Evolutionary conservation across 805 yeast species (phyloP), one percentile per base, ranked within the genome.

Genomic region (Kuraishia borneana): DNA sequence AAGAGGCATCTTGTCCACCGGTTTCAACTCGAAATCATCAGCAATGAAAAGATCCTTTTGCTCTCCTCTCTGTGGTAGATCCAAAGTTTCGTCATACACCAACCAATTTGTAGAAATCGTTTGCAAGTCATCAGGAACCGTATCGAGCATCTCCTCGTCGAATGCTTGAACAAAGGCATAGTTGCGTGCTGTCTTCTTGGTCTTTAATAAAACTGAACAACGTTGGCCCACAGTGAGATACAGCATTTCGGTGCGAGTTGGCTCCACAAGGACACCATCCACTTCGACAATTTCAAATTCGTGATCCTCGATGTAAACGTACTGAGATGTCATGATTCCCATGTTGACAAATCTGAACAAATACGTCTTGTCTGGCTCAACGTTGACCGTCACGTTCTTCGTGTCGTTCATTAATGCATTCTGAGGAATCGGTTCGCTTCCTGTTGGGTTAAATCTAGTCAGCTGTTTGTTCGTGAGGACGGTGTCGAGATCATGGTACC

Each of bases 361-460:
- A 56, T 92, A 92, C 13, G 96, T 88, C 26, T 75, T 85, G 60
- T 76, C 75, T 6, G 97, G 95, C 61, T 83, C 51, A 36, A 89
- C 94, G 6, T 60, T 43, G 81, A 85, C 75, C n/a, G 88, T 72
- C 50, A 70, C 63, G 57, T 82, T 80, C 49, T 66, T 70, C 9
- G 95, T 78, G 52, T 87, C 85, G 61, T 89, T 89, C 56, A 87
- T 65, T 47, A 92, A 68, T 45, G 82, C 58, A 53, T 70, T 65
- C 44, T 83, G 81, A 6, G 98, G 98, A 45, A 92, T 77, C 34
- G 98, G 98, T 62, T 92, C 98, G 30, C 97, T 96, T 51, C 98
- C 98, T 7, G 96, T 84, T 39, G 98, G 98, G 59, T 92, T 92
- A 63, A 67, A 76, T 41, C 77, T 54, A 43, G 61, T 72, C 64